Conservation (phyloP, 2,329 filamentous ascomycete species). For the Fusarium circinatum region DNA sequence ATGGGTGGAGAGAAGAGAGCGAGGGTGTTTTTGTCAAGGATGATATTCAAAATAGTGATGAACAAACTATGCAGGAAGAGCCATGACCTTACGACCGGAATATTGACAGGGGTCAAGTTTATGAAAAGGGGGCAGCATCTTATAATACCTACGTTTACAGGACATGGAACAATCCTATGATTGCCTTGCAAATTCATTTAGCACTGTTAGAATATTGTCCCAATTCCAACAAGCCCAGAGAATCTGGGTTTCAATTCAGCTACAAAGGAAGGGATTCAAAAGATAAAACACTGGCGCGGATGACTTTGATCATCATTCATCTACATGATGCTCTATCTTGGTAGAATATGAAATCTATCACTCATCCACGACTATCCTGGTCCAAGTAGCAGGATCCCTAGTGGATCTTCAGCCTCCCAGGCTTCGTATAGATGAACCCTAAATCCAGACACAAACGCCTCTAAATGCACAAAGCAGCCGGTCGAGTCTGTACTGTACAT, state of each 20-base stretch:
- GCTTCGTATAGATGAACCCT: slow-evolving; percentile 7
- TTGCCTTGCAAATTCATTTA: neutral
- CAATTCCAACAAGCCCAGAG: neutral
- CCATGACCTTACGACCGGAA: neutral
- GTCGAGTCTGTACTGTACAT: slow-evolving; percentile 11
- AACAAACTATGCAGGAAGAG: neutral
- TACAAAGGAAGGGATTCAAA: neutral
- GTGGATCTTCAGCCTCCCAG: neutral
- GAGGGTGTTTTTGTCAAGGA: slow-evolving; percentile 58
- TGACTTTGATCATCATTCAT: slow-evolving; percentile 5
- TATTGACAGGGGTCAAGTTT: neutral
- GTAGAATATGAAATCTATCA: slow-evolving; percentile 7
- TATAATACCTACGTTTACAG: neutral
- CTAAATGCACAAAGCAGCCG: slow-evolving; percentile 23
- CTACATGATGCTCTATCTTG: slow-evolving; percentile 25
- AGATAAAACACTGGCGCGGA: neutral
- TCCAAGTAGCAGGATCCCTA: slow-evolving; percentile 1
- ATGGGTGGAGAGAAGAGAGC: slow-evolving; percentile 56
- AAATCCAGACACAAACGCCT: slow-evolving; percentile 28
- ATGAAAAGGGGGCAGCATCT: neutral
- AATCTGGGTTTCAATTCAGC: neutral
- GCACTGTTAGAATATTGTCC: neutral
- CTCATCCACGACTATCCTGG: neutral
- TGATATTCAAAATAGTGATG: neutral
- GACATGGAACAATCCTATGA: neutral